Evolutionary conservation across 768 basidiomycete species (phyloP), one percentile per base, ranked within the genome.

Genomic region (Lentinula sp.): DNA sequence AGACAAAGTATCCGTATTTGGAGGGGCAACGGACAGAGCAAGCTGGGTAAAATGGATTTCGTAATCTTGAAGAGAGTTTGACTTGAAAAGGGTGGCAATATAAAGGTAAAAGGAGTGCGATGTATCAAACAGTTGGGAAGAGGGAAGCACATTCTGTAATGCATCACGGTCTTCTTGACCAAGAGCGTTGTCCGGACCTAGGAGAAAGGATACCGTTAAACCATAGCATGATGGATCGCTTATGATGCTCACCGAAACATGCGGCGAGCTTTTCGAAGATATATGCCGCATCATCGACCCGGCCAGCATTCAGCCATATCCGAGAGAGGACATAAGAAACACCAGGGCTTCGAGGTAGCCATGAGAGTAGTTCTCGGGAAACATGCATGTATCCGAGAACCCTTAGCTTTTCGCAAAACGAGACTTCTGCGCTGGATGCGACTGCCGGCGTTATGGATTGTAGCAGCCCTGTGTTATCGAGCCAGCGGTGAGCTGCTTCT

Each of bases 301-400:
- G 82, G 4, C 89, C 86, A 35, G 84, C 73, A 63, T 83, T 79
- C 49, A 93, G 71, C 78, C 82, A 84, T 6, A 93, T 75, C 64
- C 86, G 78, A 5, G 86, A 86, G 42, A 83, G 80, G 42, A 95
- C 82, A 70, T 92, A 96, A 34, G 81, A 80, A 53, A 85, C 84
- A 3, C 84, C 90, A 31, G 93, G 84, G 15, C 89, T 88, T 51
- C 87, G 76, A 10, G 94, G 93, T 31, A 95, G 80, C 84, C 89
- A 89, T 23, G 84, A 84, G 50, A 92, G 73, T 59, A 91, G 75
- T 62, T 89, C 87, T 54, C 80, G 73, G 1, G 89, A 79, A 39
- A 83, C 76, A 61, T 82, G 78, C 61, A 79, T 76, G 66, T 88
- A 87, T 15, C 86, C 88, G 57, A 89, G 74, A 1, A 75, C 70